Evolutionary conservation across 306 rosid genomes (phyloP), one percentile per base, ranked within the genome.

Genomic region (Glycine soja): DNA sequence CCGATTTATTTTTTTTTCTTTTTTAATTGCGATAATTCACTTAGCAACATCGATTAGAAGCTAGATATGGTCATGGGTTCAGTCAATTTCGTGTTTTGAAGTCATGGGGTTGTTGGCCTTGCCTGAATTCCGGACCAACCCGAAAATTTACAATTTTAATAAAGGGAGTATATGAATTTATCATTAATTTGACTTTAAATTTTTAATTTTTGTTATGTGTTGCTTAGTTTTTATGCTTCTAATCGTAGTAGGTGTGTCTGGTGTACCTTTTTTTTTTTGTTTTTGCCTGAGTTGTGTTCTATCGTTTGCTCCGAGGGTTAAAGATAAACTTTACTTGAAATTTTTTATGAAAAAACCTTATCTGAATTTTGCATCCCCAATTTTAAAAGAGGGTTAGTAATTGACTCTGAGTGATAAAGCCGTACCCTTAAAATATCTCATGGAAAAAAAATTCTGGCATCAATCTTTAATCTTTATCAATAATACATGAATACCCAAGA

Each of bases 101-200:
- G 10, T 43, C 34, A 8, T 24, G 10, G 50, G 76, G 68, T 68
- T 74, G 3, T 82, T 47, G 2, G 59, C 48, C 18, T 79, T 65
- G 38, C 75, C 59, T 76, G 11, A 52, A 78, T 50, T 48, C 48
- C 6, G 58, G 64, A 53, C 40, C 40, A 36, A 36, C 70, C 85
- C 57, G 58, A 62, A 72, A 15, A 11, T 51, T 66, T 6, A 38
- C 38, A 19, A 64, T 3, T 76, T 56, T 76, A 11, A 13, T 42
- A 10, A 61, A 16, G 46, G 70, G 18, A 53, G 7, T 9, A 13
- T 10, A 8, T 2, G 6, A 52, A 53, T 75, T 70, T 68, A 24
- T 24, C 30, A 43, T 61, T 63, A 63, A 10, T 76, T 19, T 53
- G 40, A 40, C 53, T 18, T 18, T 1, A 7, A 57, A 48, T 8